Evolutionary conservation across 352 stramenopile genomes (phyloP).

Genomic region (Phytopythium mirpurense): DNA sequence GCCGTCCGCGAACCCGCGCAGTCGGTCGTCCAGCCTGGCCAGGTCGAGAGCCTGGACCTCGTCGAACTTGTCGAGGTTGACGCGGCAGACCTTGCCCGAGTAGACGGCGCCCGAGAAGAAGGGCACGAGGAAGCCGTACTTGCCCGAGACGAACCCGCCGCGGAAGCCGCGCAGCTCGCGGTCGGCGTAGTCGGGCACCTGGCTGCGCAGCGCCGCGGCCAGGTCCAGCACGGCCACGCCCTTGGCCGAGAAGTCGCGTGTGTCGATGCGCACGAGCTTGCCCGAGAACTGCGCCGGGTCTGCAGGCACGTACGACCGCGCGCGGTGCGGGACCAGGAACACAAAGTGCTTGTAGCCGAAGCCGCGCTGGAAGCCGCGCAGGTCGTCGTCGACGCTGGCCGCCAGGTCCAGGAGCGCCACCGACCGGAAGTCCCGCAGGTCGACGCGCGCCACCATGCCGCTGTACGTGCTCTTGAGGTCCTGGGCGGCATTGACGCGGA

Average conservation of each 20-base stretch:
- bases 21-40: constrained; percentile 28
- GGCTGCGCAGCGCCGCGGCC: constrained; percentile 39
- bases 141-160: constrained; percentile 59
- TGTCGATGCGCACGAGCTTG: constrained; percentile 72
- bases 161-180: constrained; percentile 59
- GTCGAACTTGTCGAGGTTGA: constrained; percentile 76
- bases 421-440: constrained; percentile 56
- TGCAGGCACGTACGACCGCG: constrained; percentile 17
- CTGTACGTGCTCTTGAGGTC: constrained; percentile 53
- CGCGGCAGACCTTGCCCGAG: constrained; percentile 69
- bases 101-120: constrained; percentile 65
- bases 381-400: constrained; percentile 22
- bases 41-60: constrained; percentile 76
- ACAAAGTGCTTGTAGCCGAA: constrained; percentile 77
- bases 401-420: constrained; percentile 53
- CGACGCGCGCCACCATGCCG: constrained; percentile 47
- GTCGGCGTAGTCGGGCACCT: constrained; percentile 64
- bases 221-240: constrained; percentile 58
- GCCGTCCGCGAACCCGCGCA: constrained; percentile 47
- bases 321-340: constrained; percentile 54
- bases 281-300: constrained; percentile 33
- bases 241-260: constrained; percentile 42
- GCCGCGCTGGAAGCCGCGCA: constrained; percentile 62
- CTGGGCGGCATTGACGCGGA: constrained; percentile 33
- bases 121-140: constrained; percentile 78